Percentiles rank a stretch among this genome's conserved stretches.
phyloP scores from a whole-genome alignment of 352 stramenopile genomes.

The Halophytophthora batemanensis region DNA sequence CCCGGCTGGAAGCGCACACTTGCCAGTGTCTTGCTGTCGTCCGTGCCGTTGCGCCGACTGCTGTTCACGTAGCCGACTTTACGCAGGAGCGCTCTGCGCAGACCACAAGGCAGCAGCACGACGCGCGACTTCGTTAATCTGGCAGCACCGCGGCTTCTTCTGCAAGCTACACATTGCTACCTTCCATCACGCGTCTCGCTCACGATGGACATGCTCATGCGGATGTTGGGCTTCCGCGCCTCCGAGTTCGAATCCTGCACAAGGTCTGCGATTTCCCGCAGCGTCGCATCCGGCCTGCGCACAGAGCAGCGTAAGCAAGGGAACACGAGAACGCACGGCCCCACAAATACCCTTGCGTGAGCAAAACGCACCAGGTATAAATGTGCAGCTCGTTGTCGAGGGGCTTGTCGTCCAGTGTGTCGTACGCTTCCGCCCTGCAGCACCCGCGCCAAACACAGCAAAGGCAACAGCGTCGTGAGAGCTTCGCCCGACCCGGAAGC shows the following conservation, averaged over 20 bases:
- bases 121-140: constrained; percentile 6
- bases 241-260: constrained; percentile 62
- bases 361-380: constrained; percentile 57
- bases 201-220: constrained; percentile 63
- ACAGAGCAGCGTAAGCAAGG: background rate
- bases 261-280: constrained; percentile 69
- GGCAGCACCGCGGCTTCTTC: background rate
- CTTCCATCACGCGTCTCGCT: constrained; percentile 46
- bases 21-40: constrained; percentile 68
- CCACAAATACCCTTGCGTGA: background rate
- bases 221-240: constrained; percentile 45
- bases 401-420: constrained; percentile 45
- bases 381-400: constrained; percentile 66
- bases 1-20: constrained; percentile 60
- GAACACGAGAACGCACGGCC: background rate
- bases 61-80: constrained; percentile 64
- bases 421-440: constrained; percentile 55
- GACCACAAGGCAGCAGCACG: background rate
- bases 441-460: constrained; percentile 20
- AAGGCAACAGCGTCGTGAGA: background rate
- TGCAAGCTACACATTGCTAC: constrained; percentile 15
- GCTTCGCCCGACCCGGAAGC: too few species aligned
- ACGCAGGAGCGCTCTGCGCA: constrained; percentile 41
- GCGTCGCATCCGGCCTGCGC: constrained; percentile 58
- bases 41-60: constrained; percentile 40